These are phyloP conservation scores for Avena atlantica DNA, from an alignment of 176 grass and related monocot species.

Conservation along the genomic window DNA sequence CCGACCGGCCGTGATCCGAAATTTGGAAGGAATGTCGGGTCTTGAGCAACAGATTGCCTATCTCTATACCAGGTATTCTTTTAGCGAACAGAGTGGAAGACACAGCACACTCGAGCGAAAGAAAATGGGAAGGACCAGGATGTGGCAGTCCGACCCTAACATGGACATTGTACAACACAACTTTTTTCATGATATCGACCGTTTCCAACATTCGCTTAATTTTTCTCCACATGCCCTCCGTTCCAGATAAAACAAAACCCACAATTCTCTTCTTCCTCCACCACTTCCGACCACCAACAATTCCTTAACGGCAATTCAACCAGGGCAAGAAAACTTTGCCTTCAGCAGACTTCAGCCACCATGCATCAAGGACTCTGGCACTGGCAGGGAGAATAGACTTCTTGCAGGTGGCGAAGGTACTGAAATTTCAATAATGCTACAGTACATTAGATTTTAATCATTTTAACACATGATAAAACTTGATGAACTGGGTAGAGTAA, in stretches of 20 bases:
- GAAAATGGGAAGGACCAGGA: too few relatives aligned
- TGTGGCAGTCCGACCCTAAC: too few relatives aligned
- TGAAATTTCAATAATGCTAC: neutral
- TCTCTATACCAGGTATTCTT: too few relatives aligned
- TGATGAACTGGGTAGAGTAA: neutral
- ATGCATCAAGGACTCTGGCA: constrained; percentile 18
- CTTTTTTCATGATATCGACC: neutral
- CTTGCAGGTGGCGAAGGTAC: neutral
- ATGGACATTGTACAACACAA: neutral
- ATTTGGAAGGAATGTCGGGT: too few relatives aligned
- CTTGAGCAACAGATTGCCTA: too few relatives aligned
- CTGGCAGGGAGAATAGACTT: neutral
- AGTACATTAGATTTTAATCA: neutral
- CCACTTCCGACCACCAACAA: neutral
- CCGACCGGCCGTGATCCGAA: too few relatives aligned
- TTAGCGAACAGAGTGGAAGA: too few relatives aligned
- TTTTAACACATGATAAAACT: neutral
- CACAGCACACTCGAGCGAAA: too few relatives aligned
- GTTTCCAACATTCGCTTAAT: neutral
- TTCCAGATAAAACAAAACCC: neutral
- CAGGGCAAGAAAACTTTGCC: neutral
- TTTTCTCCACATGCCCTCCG: neutral
- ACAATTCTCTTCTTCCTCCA: neutral
- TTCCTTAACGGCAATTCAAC: neutral
- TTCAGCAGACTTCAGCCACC: neutral